Percentiles rank a stretch among this genome's conserved stretches.
phyloP scores from a whole-genome alignment of 2,329 filamentous ascomycete species.

The Zymoseptoria pseudotritici region DNA sequence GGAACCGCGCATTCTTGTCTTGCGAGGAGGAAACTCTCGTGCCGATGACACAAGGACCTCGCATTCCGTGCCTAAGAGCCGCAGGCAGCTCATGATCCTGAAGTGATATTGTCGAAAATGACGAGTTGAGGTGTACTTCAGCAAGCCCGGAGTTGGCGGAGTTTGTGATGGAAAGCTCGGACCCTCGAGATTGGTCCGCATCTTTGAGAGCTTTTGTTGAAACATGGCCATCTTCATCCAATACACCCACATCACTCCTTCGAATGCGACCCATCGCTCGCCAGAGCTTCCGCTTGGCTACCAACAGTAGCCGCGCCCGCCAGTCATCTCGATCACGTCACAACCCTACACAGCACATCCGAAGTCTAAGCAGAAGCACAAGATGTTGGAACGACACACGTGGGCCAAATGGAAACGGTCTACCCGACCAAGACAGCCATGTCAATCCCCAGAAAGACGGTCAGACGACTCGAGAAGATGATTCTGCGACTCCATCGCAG shows the following conservation, averaged over 20 bases:
- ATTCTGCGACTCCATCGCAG: conserved; percentile 2
- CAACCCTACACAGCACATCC: conserved; percentile 7
- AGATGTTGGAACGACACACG: conserved; percentile 12
- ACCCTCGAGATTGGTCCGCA: not conserved
- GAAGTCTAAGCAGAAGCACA: conserved; percentile 19
- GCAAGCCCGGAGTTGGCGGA: not conserved
- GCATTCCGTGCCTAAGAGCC: too few species aligned
- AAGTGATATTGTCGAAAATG: too few species aligned
- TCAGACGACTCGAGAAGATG: conserved; percentile 11
- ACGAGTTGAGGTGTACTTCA: not conserved
- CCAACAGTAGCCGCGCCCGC: conserved; percentile 12
- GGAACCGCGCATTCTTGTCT: too few species aligned
- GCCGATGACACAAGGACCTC: too few species aligned
- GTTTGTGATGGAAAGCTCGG: not conserved
- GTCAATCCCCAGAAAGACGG: conserved; percentile 16
- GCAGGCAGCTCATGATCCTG: too few species aligned
- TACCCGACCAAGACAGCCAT: conserved; percentile 13
- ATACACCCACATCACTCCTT: not conserved
- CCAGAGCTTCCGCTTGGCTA: conserved; percentile 26
- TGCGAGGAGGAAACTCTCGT: too few species aligned
- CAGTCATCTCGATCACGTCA: conserved; percentile 13
- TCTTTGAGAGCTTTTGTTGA: not conserved
- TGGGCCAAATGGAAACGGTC: conserved; percentile 10
- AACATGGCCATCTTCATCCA: not conserved
- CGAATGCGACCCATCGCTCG: conserved; percentile 27